Base-by-base conservation (phyloP, 495 filamentous ascomycete genomes). In the Halenospora varia region DNA sequence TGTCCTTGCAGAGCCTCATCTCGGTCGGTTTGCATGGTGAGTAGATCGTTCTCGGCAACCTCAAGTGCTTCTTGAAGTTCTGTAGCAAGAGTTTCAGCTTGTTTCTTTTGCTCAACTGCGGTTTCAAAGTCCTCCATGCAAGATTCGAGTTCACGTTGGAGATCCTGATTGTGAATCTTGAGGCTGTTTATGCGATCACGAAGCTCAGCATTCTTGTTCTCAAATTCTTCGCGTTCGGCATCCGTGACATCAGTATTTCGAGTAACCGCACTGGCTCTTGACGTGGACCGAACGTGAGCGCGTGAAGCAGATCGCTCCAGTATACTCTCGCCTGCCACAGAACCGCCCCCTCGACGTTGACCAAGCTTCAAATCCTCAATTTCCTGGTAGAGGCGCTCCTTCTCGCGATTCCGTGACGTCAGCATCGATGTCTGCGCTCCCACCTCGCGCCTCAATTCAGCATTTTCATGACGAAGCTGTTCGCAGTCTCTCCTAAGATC, bases 351-450 rank as follows among this genome's bases (percentile, higher is more conserved):
- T 47, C 87, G 82, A 13, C 90, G 84, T 59, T 90, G 85, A 2
- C 85, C 83, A 57, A 97, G 81, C 67, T 97, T 98, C 48, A 97
- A 79, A 53, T 96, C 91, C 72, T 98, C 94, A 45, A 97, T 98
- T 66, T 98, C 94, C 58, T 96, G 89, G 66, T 97, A 95, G 15
- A 98, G 77, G 2, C 92, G 86, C 63, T 97, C 92, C 66, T 94
- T 93, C 68, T 98, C 94, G 26, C 90, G 84, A 63, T 97, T 96
- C 6, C 94, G 82, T 26, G 94, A 96, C 3, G 95, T 97, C 8
- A 98, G 83, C 93, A 97, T 98, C 0, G 92, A 96, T 0, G 92
- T 95, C 70, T 98, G 94, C 10, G 95, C 94, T 56, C 91, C 89
- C 24, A 97, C 88, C 68, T 97, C 92, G 47, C 92, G 87, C 29